Base-by-base conservation (phyloP, 1,139 yeast genomes). In the Pichia sp. region DNA sequence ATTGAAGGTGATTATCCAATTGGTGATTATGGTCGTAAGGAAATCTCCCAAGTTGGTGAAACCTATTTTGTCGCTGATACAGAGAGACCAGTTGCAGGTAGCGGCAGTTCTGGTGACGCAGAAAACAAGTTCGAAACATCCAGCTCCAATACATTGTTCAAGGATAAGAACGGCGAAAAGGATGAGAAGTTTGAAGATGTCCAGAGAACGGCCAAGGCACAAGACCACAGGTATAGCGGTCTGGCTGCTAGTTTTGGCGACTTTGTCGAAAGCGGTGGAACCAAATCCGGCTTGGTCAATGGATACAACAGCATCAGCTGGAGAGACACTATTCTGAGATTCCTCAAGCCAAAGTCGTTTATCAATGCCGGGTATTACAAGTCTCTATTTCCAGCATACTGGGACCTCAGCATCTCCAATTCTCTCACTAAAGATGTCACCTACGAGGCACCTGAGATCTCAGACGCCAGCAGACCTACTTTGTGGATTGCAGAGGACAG, bases 401-500 rank as follows among this genome's bases (percentile, higher is more conserved):
- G 71, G 62, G 64, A 67, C 40, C 49, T 47, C 9, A 56, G 74
- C 0, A 61, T 60, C 11, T 60, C 58, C 6, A 53, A 53, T n/a
- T 58, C 45, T 3, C 32, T 46, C 14, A 39, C 38, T 12, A 48
- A 51, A 49, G 70, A 65, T 48, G 71, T 72, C 45, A 74, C 76
- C 4, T 93, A 83, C 67, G 77, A 79, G 57, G 76, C 78, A 57
- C 97, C 98, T 2, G 84, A 87, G 3, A 79, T 83, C 10, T 69
- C 77, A 19, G 83, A 82, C 0, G 67, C 71, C 35, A 28, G 38
- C 18, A 76, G 83, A 57, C 96, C 96, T 5, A 72, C 75, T 22
- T 70, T 93, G 19, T 93, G 99, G 99, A 78, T 93, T 56, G 95
- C 97, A 8, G 73, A 73, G 50, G 99, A 93, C 67, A 81, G 86